Evolutionary conservation across 495 filamentous ascomycete genomes (phyloP).

Genomic region (Xylaria palmicola): DNA sequence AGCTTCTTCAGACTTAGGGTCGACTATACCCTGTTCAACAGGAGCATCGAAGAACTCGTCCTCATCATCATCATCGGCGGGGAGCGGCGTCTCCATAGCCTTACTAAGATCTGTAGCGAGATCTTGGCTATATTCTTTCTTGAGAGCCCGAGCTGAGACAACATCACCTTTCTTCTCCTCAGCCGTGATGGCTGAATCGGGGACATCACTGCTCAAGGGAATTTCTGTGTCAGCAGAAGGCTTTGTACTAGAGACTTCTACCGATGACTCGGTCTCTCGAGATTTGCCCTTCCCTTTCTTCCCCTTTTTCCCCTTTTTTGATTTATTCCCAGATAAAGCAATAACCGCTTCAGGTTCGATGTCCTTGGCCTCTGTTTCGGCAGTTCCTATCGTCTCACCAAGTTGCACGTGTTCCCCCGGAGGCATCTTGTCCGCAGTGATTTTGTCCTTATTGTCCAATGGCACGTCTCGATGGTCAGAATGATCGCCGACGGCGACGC

Average conservation of each 20-base stretch:
- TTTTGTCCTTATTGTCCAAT: slow-evolving; percentile 1
- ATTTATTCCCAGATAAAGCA: slow-evolving; percentile 8
- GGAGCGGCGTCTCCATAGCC: not conserved
- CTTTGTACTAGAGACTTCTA: not conserved
- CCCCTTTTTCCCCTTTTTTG: slow-evolving; percentile 34
- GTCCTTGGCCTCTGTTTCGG: not conserved
- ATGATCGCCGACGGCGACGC: slow-evolving; percentile 8
- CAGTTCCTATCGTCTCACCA: not conserved
- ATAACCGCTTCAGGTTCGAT: not conserved
- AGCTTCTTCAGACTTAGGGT: not conserved
- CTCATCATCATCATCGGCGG: not conserved
- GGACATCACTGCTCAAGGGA: not conserved
- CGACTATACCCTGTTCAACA: not conserved
- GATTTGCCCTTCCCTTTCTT: slow-evolving; percentile 24
- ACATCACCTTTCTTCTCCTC: slow-evolving; percentile 11
- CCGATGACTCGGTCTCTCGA: not conserved
- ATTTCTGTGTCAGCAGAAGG: not conserved
- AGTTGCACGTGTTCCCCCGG: not conserved
- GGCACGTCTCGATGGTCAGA: slow-evolving; percentile 1
- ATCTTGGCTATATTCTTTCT: slow-evolving; percentile 12
- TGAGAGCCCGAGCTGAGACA: slow-evolving; percentile 1
- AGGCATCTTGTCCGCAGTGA: not conserved
- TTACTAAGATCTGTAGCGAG: not conserved
- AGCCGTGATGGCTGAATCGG: not conserved
- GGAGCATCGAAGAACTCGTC: slow-evolving; percentile 2